Evolutionary conservation across 129 eudicot genomes (phyloP), one percentile per base, ranked within the genome.

Genomic region (Saposhnikovia divaricata): DNA sequence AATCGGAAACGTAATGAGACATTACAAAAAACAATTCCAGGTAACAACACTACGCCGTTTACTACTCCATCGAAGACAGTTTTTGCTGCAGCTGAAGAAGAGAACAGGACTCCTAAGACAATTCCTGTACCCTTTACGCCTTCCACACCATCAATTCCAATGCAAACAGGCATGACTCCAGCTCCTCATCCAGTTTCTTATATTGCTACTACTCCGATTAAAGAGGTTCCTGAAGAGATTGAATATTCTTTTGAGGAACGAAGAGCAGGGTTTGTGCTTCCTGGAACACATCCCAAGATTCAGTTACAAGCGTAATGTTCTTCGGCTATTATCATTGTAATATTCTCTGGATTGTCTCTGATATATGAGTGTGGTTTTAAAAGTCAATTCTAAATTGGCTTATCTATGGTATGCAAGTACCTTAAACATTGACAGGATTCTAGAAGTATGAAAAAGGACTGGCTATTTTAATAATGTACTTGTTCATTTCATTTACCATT

Each of bases 201-300:
- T 73, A 50, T 8, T 40, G 53, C 72, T 47, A 81, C 75, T n/a
- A 76, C 70, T 68, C 43, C 61, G 39, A 82, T 59, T 27, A 87
- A 81, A 45, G 83, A 81, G 76, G 81, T 14, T 71, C 74, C 76
- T 42, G 93, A 90, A 81, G 97, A 90, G 86, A 84, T 93, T 34
- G 98, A 93, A 76, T 91, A 93, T 75, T 93, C 98, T n/a, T 93
- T 93, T 40, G 98, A 93, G 85, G 98, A 91, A 86, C 85, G 84
- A 81, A 83, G 98, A 80, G 96, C 93, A 39, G 98, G 97, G 28
- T 91, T 86, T 86, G 81, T 88, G 83, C 87, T 91, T 83, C 90
- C 93, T 2, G 74, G 47, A 78, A 38, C 89, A 70, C 86, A 70
- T 80, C 74, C 84, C 72, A 89, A 89, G 86, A 75, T 80, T 11